Evolutionary conservation across 371 early-diverging fungal genomes (phyloP).

Genomic region (Mortierella sp.): DNA sequence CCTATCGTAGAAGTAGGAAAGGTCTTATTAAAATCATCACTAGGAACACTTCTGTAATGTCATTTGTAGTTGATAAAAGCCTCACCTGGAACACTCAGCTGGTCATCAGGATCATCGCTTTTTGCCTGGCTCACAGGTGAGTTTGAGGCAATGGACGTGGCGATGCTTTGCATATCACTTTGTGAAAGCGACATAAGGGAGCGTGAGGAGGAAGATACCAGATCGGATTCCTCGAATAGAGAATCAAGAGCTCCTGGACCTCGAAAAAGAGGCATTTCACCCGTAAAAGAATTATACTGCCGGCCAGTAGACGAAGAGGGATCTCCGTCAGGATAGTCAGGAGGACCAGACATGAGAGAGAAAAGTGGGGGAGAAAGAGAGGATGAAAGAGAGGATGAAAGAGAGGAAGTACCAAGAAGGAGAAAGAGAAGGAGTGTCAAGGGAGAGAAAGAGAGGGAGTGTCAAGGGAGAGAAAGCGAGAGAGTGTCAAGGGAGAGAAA

Average conservation of each 20-base stretch:
- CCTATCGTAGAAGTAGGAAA: too few species aligned
- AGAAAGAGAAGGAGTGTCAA: neutral
- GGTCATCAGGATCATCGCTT: neutral
- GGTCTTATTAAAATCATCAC: too few species aligned
- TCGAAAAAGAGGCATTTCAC: neutral
- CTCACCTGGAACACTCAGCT: neutral
- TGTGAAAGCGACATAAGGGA: neutral
- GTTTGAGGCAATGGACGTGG: neutral
- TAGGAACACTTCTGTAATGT: too few species aligned
- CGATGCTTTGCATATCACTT: neutral
- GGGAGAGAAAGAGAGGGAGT: neutral
- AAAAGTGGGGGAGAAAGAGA: neutral
- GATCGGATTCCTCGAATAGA: neutral
- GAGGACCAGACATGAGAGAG: neutral
- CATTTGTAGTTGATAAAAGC: neutral
- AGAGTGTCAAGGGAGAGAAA: neutral
- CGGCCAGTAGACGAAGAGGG: neutral
- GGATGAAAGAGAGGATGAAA: too few species aligned
- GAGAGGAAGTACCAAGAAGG: neutral
- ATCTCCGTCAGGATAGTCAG: neutral
- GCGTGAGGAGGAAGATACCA: neutral
- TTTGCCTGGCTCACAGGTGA: neutral
- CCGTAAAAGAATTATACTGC: neutral
- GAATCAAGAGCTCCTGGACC: neutral
- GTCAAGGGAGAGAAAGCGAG: neutral